These are phyloP conservation scores for Debaryomycetaceae sp. DNA, from an alignment of 1,139 yeast species.

Conservation along the genomic window DNA sequence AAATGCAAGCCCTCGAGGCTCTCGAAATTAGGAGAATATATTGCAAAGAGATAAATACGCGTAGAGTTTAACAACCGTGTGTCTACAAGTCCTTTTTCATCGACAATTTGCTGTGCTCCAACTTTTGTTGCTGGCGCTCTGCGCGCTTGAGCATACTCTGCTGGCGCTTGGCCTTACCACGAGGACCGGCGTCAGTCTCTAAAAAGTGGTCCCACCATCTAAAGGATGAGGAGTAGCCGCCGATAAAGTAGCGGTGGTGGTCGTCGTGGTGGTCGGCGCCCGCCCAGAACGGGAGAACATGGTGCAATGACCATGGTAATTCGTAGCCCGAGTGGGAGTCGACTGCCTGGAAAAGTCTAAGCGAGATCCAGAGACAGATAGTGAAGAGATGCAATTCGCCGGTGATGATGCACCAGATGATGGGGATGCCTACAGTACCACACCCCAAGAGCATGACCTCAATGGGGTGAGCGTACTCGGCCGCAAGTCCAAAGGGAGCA, in stretches of 20 bases:
- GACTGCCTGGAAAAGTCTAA: constrained; percentile 37
- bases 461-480: constrained; percentile 39
- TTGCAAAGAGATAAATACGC: too few relatives aligned
- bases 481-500: constrained; percentile 39
- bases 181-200: constrained; percentile 35
- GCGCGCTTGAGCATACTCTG: constrained; percentile 21
- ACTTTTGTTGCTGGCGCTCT: constrained; percentile 15
- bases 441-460: constrained; percentile 35
- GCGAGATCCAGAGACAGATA: constrained; percentile 30
- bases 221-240: constrained; percentile 34
- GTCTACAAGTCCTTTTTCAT: too few relatives aligned
- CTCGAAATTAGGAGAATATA: too few relatives aligned
- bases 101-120: too few relatives aligned
- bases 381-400: constrained; percentile 33
- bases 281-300: constrained; percentile 38
- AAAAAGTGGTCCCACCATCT: constrained; percentile 38
- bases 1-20: too few relatives aligned
- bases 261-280: constrained; percentile 42
- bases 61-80: too few relatives aligned
- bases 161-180: constrained; percentile 30
- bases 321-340: constrained; percentile 41
- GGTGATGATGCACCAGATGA: constrained; percentile 27
- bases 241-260: constrained; percentile 37
- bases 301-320: constrained; percentile 38
- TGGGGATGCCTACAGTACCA: constrained; percentile 40